Evolutionary conservation across 495 filamentous ascomycete species (phyloP).

Genomic region (Penicillium canescens): DNA sequence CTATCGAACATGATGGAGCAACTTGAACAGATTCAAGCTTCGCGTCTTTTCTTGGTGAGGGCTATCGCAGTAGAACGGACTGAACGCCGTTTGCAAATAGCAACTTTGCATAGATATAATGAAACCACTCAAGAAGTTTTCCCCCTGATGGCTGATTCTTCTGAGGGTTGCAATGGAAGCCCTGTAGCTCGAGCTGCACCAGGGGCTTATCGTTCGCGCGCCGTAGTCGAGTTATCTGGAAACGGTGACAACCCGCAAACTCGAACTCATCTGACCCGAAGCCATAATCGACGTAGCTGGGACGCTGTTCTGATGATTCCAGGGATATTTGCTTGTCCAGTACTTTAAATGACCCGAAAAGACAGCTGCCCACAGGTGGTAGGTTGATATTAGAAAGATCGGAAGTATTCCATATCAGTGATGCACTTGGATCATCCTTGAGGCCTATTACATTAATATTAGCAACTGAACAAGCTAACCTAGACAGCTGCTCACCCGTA

Average conservation of each 20-base stretch:
- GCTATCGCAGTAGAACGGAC: neutral
- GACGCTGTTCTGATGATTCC: neutral
- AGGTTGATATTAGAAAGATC: constrained; percentile 8
- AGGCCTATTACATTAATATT: constrained; percentile 2
- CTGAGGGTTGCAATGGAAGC: constrained; percentile 20
- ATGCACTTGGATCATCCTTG: neutral
- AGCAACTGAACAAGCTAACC: too few species aligned
- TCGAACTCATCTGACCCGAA: constrained; percentile 19
- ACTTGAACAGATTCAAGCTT: too few species aligned
- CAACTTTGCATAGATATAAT: constrained; percentile 18
- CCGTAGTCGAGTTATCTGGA: constrained; percentile 12
- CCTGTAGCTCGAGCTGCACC: constrained; percentile 16
- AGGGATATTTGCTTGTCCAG: constrained; percentile 16
- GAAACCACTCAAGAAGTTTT: constrained; percentile 11
- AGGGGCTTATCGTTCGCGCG: neutral
- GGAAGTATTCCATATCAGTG: constrained; percentile 11
- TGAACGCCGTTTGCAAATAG: constrained; percentile 21
- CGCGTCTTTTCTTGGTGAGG: too few species aligned
- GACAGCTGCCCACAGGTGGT: constrained; percentile 10
- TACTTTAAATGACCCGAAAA: constrained; percentile 19
- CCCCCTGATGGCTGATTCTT: constrained; percentile 4
- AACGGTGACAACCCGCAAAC: constrained; percentile 23
- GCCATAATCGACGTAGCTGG: constrained; percentile 22
- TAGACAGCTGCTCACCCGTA: constrained; percentile 4
- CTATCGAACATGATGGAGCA: too few species aligned